Base-by-base conservation (phyloP, 352 stramenopile species). In the Pythium phragmiticola region DNA sequence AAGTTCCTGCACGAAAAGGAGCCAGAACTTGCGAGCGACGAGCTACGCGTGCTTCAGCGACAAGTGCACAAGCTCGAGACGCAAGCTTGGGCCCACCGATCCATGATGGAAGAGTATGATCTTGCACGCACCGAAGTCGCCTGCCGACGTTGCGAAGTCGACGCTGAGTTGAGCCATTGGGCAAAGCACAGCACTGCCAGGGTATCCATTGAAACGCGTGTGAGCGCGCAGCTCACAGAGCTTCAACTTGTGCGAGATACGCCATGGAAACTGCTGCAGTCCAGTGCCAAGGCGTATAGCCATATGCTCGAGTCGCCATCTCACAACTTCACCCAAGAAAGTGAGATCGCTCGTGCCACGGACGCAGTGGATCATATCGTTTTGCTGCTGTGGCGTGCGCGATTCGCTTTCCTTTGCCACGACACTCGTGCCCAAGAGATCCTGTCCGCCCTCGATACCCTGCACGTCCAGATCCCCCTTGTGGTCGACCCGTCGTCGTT, bases 381-480 rank as follows among this genome's bases (percentile, higher is more conserved):
- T 5, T 34, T 19, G 34, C 52, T 46, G 9, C 55, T 89, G n/a
- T 86, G 79, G 73, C 54, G 51, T 6, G 53, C 68, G 6, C 52
- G 72, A 7, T 86, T 87, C 19, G 63, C 68, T 1, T 78, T 88
- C 43, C 41, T 89, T 7, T 50, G 28, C 3, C 28, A 68, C 14
- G 37, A 49, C 2, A 37, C 33, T 0, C 21, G 68, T 5, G 61
- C 66, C 11, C 41, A 60, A 6, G 37, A 68, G 4, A 46, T 62
- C 13, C 36, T 88, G 6, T 54, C 39, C 13, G 19, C 65, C 0
- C 65, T 74, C 6, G 77, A 84, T 47, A 39, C 51, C 1, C 11
- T 88, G 8, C 62, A 63, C 17, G 73, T 83, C 36, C 69, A 70
- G 5, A 43, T 84, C 3, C 80, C 80, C 0, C 63, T 89, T 2